phyloP scores from a whole-genome alignment of 176 grass and related monocot genomes.

The Cenchrus fungigraminus region DNA sequence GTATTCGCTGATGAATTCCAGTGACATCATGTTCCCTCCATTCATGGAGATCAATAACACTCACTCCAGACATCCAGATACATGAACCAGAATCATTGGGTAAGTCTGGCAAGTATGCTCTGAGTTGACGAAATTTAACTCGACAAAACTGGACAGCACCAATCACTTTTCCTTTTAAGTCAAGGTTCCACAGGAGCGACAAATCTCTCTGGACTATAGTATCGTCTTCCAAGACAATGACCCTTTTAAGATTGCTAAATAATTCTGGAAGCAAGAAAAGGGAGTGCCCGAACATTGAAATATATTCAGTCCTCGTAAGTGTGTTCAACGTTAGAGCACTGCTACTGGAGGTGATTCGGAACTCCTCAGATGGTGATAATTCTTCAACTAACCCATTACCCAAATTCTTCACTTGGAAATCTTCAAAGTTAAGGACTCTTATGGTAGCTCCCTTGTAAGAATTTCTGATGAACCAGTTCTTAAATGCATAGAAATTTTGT shows the following conservation, averaged over 20 bases:
- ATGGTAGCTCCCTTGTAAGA: slow-evolving; percentile 63
- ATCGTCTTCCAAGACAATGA: slow-evolving; percentile 87
- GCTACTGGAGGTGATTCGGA: slow-evolving; percentile 44
- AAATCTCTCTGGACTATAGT: slow-evolving; percentile 74
- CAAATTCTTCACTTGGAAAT: slow-evolving; percentile 44
- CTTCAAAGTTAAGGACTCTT: slow-evolving; percentile 61
- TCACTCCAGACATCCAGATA: slow-evolving; percentile 81
- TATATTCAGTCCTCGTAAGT: slow-evolving; percentile 61
- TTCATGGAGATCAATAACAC: slow-evolving; percentile 69
- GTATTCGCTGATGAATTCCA: slow-evolving; percentile 46
- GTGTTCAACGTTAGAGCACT: slow-evolving; percentile 14
- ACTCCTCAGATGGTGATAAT: slow-evolving; percentile 71
- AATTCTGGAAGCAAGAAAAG: slow-evolving; percentile 71
- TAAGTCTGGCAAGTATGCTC: slow-evolving; percentile 47
- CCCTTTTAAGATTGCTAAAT: slow-evolving; percentile 61
- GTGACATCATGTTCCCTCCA: slow-evolving; percentile 72
- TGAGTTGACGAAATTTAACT: slow-evolving; percentile 66
- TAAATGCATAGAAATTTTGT: slow-evolving; percentile 81
- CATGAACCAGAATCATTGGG: slow-evolving; percentile 61
- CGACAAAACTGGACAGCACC: slow-evolving; percentile 64
- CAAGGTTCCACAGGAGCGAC: slow-evolving; percentile 70
- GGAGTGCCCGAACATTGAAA: slow-evolving; percentile 74
- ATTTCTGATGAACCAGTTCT: slow-evolving; percentile 76
- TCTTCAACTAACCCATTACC: slow-evolving; percentile 36
- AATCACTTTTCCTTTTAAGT: slow-evolving; percentile 71